Evolutionary conservation across 2,329 filamentous ascomycete genomes (phyloP).

Genomic region (Venturia pyrina): DNA sequence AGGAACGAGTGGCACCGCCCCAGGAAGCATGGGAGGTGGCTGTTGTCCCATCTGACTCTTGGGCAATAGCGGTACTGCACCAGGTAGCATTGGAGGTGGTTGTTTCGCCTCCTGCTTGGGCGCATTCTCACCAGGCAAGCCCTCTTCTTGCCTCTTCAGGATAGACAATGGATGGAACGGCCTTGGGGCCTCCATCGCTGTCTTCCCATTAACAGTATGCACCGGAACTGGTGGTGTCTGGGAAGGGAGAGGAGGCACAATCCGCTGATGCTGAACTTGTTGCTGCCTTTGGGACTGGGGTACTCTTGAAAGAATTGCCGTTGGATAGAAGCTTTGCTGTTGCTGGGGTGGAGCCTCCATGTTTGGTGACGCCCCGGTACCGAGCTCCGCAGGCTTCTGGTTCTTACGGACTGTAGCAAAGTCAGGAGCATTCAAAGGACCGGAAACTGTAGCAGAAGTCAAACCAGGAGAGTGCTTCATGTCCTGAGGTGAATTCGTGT

Average conservation of each 20-base stretch:
- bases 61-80: not conserved
- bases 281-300: not conserved
- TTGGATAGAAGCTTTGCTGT: slow-evolving; percentile 4
- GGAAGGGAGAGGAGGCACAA: not conserved
- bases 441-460: slow-evolving; percentile 28
- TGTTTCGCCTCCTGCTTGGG: not conserved
- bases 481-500: not conserved
- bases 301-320: not conserved
- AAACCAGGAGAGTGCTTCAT: not conserved
- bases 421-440: slow-evolving; percentile 32
- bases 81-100: not conserved
- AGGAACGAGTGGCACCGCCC: not conserved
- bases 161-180: slow-evolving; percentile 12
- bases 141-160: slow-evolving; percentile 3
- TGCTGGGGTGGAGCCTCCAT: not conserved
- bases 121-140: not conserved
- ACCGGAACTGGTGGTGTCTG: slow-evolving; percentile 11
- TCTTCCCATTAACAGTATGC: slow-evolving; percentile 7
- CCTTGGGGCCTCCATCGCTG: slow-evolving; percentile 9
- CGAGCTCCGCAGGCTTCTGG: slow-evolving; percentile 12
- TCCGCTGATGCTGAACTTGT: not conserved
- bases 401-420: slow-evolving; percentile 27
- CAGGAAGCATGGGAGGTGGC: not conserved
- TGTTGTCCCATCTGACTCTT: not conserved
- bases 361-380: not conserved